These are phyloP conservation scores for Ichthyophthirius multifiliis DNA, from an alignment of 169 alveolate species.

Conservation along the genomic window DNA sequence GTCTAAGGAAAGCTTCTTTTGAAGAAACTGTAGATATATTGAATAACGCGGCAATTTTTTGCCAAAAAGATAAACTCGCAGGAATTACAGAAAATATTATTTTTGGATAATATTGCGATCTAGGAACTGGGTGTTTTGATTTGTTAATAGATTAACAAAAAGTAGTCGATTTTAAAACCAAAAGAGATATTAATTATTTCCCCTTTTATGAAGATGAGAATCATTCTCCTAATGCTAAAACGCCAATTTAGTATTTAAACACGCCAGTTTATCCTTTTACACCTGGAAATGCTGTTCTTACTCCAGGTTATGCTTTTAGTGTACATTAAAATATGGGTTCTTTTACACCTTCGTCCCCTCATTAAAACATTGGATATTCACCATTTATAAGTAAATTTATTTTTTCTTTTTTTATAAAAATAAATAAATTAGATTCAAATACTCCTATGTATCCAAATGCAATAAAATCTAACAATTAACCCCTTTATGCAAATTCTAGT, in stretches of 20 bases:
- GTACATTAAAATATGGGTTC: too few relatives aligned
- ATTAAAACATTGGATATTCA: too few relatives aligned
- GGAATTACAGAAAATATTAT: slow-evolving; percentile 53
- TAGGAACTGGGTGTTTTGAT: slow-evolving; percentile 22
- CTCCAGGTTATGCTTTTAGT: too few relatives aligned
- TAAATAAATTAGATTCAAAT: too few relatives aligned
- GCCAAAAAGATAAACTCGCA: slow-evolving; percentile 83
- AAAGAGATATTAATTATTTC: background rate
- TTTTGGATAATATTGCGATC: slow-evolving; percentile 22
- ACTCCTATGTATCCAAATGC: too few relatives aligned
- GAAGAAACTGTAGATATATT: slow-evolving; percentile 99
- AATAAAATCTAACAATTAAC: too few relatives aligned
- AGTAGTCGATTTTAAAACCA: slow-evolving; percentile 3
- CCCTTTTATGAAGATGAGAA: background rate
- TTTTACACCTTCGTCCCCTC: too few relatives aligned
- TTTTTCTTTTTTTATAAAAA: too few relatives aligned
- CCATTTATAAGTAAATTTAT: too few relatives aligned
- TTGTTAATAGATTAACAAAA: background rate
- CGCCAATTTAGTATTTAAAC: background rate
- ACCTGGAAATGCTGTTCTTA: background rate
- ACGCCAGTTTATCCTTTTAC: background rate
- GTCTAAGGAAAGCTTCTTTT: slow-evolving; percentile 97
- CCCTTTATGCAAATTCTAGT: too few relatives aligned
- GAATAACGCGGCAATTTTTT: slow-evolving; percentile 98
- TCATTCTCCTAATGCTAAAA: background rate